phyloP scores from a whole-genome alignment of 805 yeast species.

The Yamadazyma olivae region DNA sequence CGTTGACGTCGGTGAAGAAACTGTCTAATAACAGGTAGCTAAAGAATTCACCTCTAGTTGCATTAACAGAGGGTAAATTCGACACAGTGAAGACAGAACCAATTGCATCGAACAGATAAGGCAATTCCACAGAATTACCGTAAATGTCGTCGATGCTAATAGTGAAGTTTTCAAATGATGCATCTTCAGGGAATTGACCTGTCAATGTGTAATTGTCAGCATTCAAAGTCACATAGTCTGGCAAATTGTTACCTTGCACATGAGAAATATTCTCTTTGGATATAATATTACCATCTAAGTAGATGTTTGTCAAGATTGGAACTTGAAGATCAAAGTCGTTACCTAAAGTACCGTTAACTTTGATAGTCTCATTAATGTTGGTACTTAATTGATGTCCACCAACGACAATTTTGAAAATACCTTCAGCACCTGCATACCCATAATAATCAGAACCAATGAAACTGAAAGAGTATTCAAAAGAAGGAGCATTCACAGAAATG shows the following conservation, averaged over 20 bases:
- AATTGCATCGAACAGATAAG: constrained; percentile 54
- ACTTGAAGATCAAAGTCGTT: constrained; percentile 51
- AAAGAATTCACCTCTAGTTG: constrained; percentile 62
- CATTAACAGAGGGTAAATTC: constrained; percentile 57
- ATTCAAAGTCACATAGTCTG: constrained; percentile 55
- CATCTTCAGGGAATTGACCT: constrained; percentile 55
- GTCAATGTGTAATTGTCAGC: constrained; percentile 37
- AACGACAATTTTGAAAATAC: constrained; percentile 67
- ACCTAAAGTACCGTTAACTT: constrained; percentile 67
- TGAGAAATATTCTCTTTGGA: constrained; percentile 50
- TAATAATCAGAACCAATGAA: constrained; percentile 76
- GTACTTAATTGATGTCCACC: constrained; percentile 89
- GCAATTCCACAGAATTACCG: constrained; percentile 57
- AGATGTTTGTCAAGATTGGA: constrained; percentile 61
- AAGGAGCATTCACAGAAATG: constrained; percentile 86
- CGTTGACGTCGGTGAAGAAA: constrained; percentile 52
- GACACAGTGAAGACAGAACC: constrained; percentile 55
- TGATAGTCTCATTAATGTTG: constrained; percentile 50
- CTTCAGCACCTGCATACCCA: constrained; percentile 71
- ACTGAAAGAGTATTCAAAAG: constrained; percentile 62
- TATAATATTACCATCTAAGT: constrained; percentile 58
- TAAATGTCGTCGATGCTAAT: constrained; percentile 57
- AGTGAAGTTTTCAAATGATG: constrained; percentile 45
- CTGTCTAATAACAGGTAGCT: constrained; percentile 51
- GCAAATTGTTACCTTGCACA: constrained; percentile 50